These are phyloP conservation scores for Dendrocalamus latiflorus DNA, from an alignment of 202 grass and related monocot genomes.

Conservation along the genomic window DNA sequence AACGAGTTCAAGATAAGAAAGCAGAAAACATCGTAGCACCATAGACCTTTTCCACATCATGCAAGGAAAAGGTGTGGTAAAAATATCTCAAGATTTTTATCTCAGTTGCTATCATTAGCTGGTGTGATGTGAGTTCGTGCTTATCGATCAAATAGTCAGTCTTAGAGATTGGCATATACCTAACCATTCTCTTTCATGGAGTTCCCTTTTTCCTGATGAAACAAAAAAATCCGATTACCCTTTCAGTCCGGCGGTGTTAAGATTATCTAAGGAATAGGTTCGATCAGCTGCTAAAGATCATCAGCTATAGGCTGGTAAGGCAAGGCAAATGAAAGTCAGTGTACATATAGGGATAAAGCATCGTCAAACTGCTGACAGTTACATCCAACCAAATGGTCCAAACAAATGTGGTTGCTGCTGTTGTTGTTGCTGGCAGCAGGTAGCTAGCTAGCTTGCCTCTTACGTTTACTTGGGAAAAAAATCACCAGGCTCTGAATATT, in stretches of 20 bases:
- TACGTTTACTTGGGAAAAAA: neutral
- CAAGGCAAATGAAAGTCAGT: neutral
- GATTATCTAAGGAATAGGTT: neutral
- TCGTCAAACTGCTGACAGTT: slow-evolving; percentile 7
- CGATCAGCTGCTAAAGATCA: neutral
- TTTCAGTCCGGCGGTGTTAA: slow-evolving; percentile 17
- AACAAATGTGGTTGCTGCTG: neutral
- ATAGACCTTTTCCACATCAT: neutral
- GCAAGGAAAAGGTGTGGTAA: neutral
- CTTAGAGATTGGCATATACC: neutral
- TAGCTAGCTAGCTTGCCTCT: neutral
- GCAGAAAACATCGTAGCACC: neutral
- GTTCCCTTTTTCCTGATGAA: neutral
- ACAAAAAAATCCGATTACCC: neutral
- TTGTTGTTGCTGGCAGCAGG: neutral
- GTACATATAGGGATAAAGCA: neutral
- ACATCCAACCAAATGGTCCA: slow-evolving; percentile 29
- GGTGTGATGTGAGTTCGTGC: no score
- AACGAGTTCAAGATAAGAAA: slow-evolving; percentile 8
- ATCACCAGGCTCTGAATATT: no score
- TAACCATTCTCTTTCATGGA: neutral
- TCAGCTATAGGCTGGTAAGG: neutral
- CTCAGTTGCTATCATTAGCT: neutral
- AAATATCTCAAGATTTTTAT: slow-evolving; percentile 22
- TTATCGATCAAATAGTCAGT: neutral